A percentile compares a stretch with the other conserved stretches of the same genome.
Evolutionary conservation across 805 yeast species (phyloP).

Genomic region (Saccharomyces eubayanus): DNA sequence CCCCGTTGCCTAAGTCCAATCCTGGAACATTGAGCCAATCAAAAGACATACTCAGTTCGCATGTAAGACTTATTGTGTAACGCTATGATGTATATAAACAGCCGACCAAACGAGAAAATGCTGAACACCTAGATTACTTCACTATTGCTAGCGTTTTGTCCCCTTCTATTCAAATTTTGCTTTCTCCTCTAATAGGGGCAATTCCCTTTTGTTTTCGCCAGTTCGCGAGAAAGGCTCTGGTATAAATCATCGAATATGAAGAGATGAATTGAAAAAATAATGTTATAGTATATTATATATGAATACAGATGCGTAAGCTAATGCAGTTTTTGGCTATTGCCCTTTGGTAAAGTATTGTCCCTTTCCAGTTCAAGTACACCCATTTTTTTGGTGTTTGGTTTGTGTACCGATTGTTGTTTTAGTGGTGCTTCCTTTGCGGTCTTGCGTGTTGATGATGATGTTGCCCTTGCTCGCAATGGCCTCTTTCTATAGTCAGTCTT

Average conservation of each 20-base stretch:
- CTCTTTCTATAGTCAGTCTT: not conserved
- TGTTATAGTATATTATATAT: not conserved
- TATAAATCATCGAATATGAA: not conserved
- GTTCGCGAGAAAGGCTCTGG: not conserved
- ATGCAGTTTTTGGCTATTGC: not conserved
- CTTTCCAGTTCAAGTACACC: not conserved
- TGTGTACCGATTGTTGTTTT: not conserved
- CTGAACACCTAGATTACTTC: not conserved
- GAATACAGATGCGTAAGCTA: not conserved
- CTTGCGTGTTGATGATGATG: not conserved
- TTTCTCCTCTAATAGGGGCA: not conserved
- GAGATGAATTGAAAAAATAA: not conserved
- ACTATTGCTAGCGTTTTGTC: not conserved
- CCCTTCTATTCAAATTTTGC: not conserved
- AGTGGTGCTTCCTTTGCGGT: not conserved
- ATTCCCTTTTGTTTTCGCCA: constrained; percentile 5
- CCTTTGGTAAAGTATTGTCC: not conserved
- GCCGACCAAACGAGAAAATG: not conserved
- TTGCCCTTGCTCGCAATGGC: not conserved
- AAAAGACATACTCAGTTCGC: constrained; percentile 33
- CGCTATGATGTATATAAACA: not conserved
- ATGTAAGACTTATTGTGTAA: not conserved
- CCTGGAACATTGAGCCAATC: constrained; percentile 47
- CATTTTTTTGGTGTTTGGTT: not conserved
- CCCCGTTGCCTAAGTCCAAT: constrained; percentile 17